A percentile compares a stretch with the other conserved stretches of the same genome.
These are phyloP conservation scores for Microdochium trichocladiopsis DNA, from an alignment of 2,329 filamentous ascomycete genomes.

Conservation along the genomic window DNA sequence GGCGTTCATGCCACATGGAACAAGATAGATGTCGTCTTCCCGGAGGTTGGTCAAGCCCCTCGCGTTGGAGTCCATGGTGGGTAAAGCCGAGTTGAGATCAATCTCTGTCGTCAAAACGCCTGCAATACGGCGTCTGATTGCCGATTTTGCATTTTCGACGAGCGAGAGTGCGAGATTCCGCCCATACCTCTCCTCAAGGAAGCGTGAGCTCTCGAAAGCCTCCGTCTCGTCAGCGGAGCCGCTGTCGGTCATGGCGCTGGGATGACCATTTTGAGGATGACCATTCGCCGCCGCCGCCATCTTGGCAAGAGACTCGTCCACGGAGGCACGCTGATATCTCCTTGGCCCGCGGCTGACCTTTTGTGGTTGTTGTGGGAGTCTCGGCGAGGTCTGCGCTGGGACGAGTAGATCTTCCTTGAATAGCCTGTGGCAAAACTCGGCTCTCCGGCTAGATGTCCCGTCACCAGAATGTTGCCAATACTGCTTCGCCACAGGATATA, in stretches of 20 bases:
- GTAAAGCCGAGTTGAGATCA: slow-evolving; percentile 51
- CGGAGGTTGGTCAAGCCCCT: slow-evolving; percentile 59
- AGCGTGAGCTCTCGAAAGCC: slow-evolving; percentile 63
- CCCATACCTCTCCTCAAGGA: slow-evolving; percentile 91
- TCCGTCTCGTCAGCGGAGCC: slow-evolving; percentile 24
- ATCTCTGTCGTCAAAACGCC: slow-evolving; percentile 71
- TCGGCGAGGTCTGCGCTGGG: slow-evolving; percentile 13
- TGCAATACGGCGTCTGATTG: slow-evolving; percentile 80
- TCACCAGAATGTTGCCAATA: slow-evolving; percentile 98
- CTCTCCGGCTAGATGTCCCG: slow-evolving; percentile 82
- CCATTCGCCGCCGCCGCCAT: slow-evolving; percentile 1
- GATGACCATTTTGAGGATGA: neutral
- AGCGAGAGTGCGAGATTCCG: slow-evolving; percentile 79
- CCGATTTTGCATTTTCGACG: slow-evolving; percentile 74
- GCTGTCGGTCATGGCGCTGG: slow-evolving; percentile 5
- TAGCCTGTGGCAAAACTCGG: slow-evolving; percentile 78
- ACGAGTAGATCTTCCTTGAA: slow-evolving; percentile 60
- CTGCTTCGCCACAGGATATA: slow-evolving; percentile 72
- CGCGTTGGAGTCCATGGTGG: slow-evolving; percentile 38
- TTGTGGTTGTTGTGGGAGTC: slow-evolving; percentile 15
- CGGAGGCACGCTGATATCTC: slow-evolving; percentile 60
- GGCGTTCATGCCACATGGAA: slow-evolving; percentile 87
- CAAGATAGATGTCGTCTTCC: slow-evolving; percentile 84
- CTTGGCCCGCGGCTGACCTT: slow-evolving; percentile 62
- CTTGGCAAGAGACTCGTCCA: neutral